Evolutionary conservation across 306 rosid genomes (phyloP).

Genomic region (Geum urbanum): DNA sequence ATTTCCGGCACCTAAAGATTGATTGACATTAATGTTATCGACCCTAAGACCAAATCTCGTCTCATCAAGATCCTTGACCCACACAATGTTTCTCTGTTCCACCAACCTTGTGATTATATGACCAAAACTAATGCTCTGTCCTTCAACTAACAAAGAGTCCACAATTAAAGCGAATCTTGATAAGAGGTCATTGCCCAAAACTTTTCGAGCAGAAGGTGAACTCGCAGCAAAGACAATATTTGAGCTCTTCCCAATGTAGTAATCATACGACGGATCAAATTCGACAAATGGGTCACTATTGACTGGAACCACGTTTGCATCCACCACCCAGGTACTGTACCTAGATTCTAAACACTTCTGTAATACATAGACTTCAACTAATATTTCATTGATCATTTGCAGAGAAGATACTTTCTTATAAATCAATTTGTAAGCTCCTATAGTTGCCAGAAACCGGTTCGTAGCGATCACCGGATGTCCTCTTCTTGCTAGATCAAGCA

Average conservation of each 20-base stretch:
- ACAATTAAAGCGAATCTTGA: constrained; percentile 35
- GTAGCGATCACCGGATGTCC: constrained; percentile 65
- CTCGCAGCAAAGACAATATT: constrained; percentile 52
- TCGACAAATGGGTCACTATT: constrained; percentile 34
- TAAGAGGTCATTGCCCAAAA: constrained; percentile 41
- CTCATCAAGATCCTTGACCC: constrained; percentile 31
- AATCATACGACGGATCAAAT: constrained; percentile 34
- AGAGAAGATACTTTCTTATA: constrained; percentile 33
- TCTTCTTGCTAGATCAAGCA: constrained; percentile 73
- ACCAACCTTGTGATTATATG: constrained; percentile 30
- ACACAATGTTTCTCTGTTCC: constrained; percentile 25
- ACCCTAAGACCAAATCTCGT: constrained; percentile 36
- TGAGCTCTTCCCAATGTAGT: constrained; percentile 42
- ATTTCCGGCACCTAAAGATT: constrained; percentile 41
- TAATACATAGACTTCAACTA: constrained; percentile 47
- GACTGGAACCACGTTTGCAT: constrained; percentile 57
- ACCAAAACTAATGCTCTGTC: constrained; percentile 40
- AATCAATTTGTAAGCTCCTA: constrained; percentile 36
- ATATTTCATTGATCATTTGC: constrained; percentile 40
- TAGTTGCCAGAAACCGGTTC: constrained; percentile 48
- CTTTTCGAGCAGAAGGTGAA: constrained; percentile 44
- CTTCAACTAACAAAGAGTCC: constrained; percentile 38
- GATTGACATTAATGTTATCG: constrained; percentile 24
- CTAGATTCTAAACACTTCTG: constrained; percentile 54
- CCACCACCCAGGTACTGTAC: constrained; percentile 54